Evolutionary conservation across 257 asterid genomes (phyloP), one percentile per base, ranked within the genome.

Genomic region (Capsicum pubescens): DNA sequence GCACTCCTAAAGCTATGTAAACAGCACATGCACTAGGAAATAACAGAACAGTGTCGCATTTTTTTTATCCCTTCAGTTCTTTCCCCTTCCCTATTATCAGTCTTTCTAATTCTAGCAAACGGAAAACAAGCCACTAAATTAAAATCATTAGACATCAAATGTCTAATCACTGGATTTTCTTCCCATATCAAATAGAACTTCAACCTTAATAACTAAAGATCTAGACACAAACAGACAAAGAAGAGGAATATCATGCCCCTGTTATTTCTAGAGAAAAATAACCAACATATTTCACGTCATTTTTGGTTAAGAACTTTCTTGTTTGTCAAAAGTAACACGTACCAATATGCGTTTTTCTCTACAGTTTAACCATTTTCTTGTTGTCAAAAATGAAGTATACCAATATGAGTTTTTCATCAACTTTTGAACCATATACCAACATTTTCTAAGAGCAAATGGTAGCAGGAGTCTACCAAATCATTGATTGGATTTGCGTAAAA

Each of bases 231-330:
- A 46, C 80, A 19, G 19, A 19, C 39, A 11, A 72, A 72, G 79
- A 9, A 71, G 56, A 72, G 42, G 42, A 48, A 6, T 19, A 72
- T 72, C 42, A 72, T 19, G 80, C 13, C 56, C 80, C 59, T 72
- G 42, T 48, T 72, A 12, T 11, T 6, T 11, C 46, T n/a, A 72
- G 19, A 46, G 12, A n/a, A 72, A 72, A 48, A 48, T 48, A 72
- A 72, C 59, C 3, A 59, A 11, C 59, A 48, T 72, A 72, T n/a
- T 71, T 72, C 58, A n/a, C 42, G 80, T 19, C 80, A 48, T 48
- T 72, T 71, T 11, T 48, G 12, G 60, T 72, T 48, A n/a, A 72
- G 42, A 72, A 72, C 19, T 19, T 71, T 19, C 80, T 48, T 11
- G 4, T 48, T 66, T 3, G 44, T 48, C 80, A 72, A 48, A 48